Percentiles rank a stretch among this genome's conserved stretches.
These are phyloP conservation scores for Cyclocybe cylindracea DNA, from an alignment of 768 basidiomycete species.

Conservation along the genomic window DNA sequence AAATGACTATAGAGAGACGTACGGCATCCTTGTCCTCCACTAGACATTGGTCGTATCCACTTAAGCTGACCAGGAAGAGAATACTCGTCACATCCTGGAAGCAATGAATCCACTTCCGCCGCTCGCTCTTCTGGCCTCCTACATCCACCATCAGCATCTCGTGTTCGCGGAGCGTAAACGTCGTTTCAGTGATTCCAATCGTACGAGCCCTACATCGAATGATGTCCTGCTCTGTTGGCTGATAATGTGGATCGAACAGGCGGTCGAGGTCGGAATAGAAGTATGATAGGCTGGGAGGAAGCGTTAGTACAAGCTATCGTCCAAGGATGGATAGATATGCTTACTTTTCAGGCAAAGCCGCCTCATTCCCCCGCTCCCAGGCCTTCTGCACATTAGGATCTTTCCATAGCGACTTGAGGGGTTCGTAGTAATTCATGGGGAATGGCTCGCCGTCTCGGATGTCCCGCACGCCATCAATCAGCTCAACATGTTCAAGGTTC, in stretches of 20 bases:
- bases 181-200: slow-evolving; percentile 89
- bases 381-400: slow-evolving; percentile 76
- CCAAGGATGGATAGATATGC: slow-evolving; percentile 16
- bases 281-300: slow-evolving; percentile 55
- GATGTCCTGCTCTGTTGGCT: slow-evolving; percentile 85
- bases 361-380: slow-evolving; percentile 86
- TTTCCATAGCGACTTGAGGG: slow-evolving; percentile 72
- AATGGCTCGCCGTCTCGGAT: slow-evolving; percentile 81
- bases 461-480: slow-evolving; percentile 70
- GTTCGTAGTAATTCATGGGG: slow-evolving; percentile 64
- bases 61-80: slow-evolving; percentile 86
- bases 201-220: slow-evolving; percentile 85
- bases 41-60: slow-evolving; percentile 92
- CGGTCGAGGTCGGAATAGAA: slow-evolving; percentile 82
- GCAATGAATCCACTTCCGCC: slow-evolving; percentile 93
- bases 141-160: slow-evolving; percentile 94
- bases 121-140: slow-evolving; percentile 90
- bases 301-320: background rate
- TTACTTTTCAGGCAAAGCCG: slow-evolving; percentile 89
- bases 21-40: slow-evolving; percentile 92
- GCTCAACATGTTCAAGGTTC: slow-evolving; percentile 56
- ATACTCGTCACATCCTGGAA: slow-evolving; percentile 96
- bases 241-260: slow-evolving; percentile 71
- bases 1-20: slow-evolving; percentile 28
- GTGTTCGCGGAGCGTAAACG: slow-evolving; percentile 75